These are phyloP conservation scores for Priceomyces fermenticarens DNA, from an alignment of 805 yeast genomes.

Conservation along the genomic window DNA sequence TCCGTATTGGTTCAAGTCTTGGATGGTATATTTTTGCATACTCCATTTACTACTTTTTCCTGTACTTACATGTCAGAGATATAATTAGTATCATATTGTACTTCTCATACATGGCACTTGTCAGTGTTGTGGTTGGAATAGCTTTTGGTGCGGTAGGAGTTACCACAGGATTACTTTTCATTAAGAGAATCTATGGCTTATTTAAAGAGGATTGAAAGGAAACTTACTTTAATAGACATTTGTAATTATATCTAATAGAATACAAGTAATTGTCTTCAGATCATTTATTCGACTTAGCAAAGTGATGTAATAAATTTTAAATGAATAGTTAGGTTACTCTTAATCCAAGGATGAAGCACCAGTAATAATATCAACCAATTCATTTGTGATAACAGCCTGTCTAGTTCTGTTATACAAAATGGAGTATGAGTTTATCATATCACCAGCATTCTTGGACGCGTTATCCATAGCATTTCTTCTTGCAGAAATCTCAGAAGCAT, in stretches of 20 bases:
- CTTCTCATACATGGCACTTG: constrained; percentile 67
- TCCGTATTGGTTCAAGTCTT: constrained; percentile 63
- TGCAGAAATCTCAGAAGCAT: constrained; percentile 96
- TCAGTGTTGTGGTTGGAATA: constrained; percentile 59
- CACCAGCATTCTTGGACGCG: constrained; percentile 99
- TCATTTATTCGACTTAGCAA: too few relatives aligned
- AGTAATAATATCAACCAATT: constrained; percentile 97
- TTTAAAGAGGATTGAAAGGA: constrained; percentile 48
- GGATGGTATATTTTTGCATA: constrained; percentile 70
- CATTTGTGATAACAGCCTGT: constrained; percentile 99
- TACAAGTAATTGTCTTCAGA: too few relatives aligned
- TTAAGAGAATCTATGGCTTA: constrained; percentile 57
- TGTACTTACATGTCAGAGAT: constrained; percentile 59
- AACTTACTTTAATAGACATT: too few relatives aligned
- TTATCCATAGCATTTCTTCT: constrained; percentile 99
- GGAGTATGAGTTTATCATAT: constrained; percentile 94
- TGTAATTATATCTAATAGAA: too few relatives aligned
- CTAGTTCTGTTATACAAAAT: constrained; percentile 99
- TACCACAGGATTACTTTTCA: constrained; percentile 62
- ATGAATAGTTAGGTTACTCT: not conserved
- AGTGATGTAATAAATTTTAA: too few relatives aligned
- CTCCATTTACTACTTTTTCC: constrained; percentile 62
- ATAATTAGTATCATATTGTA: constrained; percentile 66
- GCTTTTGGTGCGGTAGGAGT: constrained; percentile 77
- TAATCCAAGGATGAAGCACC: constrained; percentile 99